phyloP scores from a whole-genome alignment of 352 stramenopile genomes.

The Globisporangium ultimum region DNA sequence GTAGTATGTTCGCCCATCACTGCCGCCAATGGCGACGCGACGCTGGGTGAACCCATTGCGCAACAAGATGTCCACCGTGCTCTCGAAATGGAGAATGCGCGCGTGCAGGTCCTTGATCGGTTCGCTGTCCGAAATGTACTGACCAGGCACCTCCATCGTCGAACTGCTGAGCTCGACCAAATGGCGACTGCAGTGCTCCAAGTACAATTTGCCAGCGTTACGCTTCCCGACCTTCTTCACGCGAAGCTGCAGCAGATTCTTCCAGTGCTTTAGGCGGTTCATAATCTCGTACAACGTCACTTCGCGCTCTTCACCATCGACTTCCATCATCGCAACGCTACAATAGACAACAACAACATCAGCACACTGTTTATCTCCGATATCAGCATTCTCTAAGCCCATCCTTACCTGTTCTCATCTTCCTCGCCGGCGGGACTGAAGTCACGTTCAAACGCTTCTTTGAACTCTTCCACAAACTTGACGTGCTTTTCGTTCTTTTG shows the following conservation, averaged over 20 bases:
- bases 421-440: conserved; percentile 52
- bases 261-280: conserved; percentile 90
- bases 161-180: conserved; percentile 85
- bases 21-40: conserved; percentile 88
- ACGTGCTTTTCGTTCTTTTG: conserved; percentile 88
- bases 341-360: background rate
- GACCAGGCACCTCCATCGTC: conserved; percentile 89
- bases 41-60: conserved; percentile 90
- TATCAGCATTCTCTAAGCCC: background rate
- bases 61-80: conserved; percentile 77
- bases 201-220: conserved; percentile 63
- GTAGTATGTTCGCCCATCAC: conserved; percentile 85
- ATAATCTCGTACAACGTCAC: conserved; percentile 84
- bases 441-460: conserved; percentile 80
- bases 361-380: background rate
- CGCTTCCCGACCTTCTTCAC: conserved; percentile 75
- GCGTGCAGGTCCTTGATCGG: conserved; percentile 91
- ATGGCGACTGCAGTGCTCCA: conserved; percentile 88
- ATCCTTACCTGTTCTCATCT: conserved; percentile 12
- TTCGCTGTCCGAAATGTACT: conserved; percentile 90
- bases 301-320: conserved; percentile 17
- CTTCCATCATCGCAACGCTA: conserved; percentile 16
- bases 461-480: conserved; percentile 87
- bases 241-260: conserved; percentile 82
- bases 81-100: conserved; percentile 89